A percentile compares a stretch with the other conserved stretches of the same genome.
Evolutionary conservation across 257 asterid genomes (phyloP).

Genomic region (Scutellaria minor): DNA sequence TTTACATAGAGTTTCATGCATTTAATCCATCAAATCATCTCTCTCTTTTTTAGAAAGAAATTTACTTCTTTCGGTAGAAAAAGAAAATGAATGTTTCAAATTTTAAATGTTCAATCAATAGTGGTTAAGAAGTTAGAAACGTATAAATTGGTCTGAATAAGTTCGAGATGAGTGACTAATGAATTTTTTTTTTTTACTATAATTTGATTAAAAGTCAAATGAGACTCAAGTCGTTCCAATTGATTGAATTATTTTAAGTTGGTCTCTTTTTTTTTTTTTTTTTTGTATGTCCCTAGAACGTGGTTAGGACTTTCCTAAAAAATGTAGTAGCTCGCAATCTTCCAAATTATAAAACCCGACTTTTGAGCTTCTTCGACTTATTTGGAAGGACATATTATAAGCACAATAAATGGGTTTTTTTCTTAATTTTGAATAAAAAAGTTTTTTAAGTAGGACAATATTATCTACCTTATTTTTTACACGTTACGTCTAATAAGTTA

Average conservation of each 20-base stretch:
- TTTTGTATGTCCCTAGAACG: conserved; percentile 20
- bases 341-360: conserved; percentile 12
- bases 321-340: neutral
- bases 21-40: too few species aligned
- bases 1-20: too few species aligned
- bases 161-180: neutral
- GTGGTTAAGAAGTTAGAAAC: neutral
- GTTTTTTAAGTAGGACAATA: neutral
- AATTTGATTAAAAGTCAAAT: neutral
- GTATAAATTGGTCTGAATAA: neutral
- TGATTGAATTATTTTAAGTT: neutral
- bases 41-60: too few species aligned
- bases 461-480: too few species aligned
- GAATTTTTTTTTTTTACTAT: neutral
- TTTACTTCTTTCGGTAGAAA: too few species aligned
- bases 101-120: neutral
- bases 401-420: neutral
- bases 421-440: neutral
- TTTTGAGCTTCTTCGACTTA: conserved; percentile 20
- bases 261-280: neutral
- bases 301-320: conserved; percentile 22
- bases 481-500: too few species aligned
- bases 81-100: too few species aligned
- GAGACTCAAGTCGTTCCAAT: neutral
- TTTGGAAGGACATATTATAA: conserved; percentile 17